A percentile compares a stretch with the other conserved stretches of the same genome.
These are phyloP conservation scores for Haberlea rhodopensis DNA, from an alignment of 257 asterid species.

Conservation along the genomic window DNA sequence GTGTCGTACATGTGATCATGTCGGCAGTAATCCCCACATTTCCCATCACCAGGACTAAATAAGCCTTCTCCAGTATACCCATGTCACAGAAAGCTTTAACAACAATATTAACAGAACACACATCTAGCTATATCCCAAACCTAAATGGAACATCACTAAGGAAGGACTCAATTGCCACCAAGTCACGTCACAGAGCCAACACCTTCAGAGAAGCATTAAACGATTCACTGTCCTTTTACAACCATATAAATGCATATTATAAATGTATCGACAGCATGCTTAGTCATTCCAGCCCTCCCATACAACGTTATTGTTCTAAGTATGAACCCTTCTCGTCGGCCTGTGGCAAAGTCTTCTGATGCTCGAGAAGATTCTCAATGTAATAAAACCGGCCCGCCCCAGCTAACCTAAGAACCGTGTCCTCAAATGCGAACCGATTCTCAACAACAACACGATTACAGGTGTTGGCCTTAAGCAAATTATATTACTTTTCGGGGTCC, in stretches of 20 bases:
- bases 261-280: conserved; percentile 66
- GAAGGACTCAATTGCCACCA: conserved; percentile 50
- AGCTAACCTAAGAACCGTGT: conserved; percentile 64
- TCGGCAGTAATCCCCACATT: conserved; percentile 60
- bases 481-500: conserved; percentile 64
- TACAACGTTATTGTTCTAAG: conserved; percentile 68
- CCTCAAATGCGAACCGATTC: conserved; percentile 72
- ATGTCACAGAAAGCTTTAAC: conserved; percentile 67
- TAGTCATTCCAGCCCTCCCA: conserved; percentile 68
- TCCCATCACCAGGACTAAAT: conserved; percentile 55
- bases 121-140: conserved; percentile 51
- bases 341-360: conserved; percentile 83
- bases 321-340: conserved; percentile 82
- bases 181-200: conserved; percentile 54
- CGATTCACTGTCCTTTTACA: conserved; percentile 70
- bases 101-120: conserved; percentile 55
- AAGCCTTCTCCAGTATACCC: conserved; percentile 56
- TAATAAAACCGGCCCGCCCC: conserved; percentile 76
- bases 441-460: conserved; percentile 63
- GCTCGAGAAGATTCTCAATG: conserved; percentile 70
- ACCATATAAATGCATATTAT: conserved; percentile 71
- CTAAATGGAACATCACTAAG: conserved; percentile 43
- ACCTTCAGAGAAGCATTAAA: conserved; percentile 75
- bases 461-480: conserved; percentile 71
- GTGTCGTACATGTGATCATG: conserved; percentile 73